phyloP scores from a whole-genome alignment of 2,329 filamentous ascomycete species.

The Stromatinia cepivora region DNA sequence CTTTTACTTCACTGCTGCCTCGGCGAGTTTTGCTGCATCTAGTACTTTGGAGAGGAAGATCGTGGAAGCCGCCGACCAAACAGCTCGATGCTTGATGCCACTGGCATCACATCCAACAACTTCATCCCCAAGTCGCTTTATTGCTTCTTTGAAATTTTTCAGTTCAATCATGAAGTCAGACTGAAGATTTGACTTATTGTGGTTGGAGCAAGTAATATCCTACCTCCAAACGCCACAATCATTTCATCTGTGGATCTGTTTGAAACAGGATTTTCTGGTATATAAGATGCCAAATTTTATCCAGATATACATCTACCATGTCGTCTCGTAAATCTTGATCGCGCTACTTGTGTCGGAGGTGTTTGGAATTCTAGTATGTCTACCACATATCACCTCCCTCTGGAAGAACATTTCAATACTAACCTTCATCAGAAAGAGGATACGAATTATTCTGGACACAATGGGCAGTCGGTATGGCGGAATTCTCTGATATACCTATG shows the following conservation, averaged over 20 bases:
- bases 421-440: background rate
- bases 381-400: background rate
- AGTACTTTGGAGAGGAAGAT: conserved; percentile 47
- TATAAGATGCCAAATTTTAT: background rate
- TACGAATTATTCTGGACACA: background rate
- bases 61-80: conserved; percentile 39
- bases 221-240: background rate
- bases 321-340: background rate
- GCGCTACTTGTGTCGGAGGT: background rate
- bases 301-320: background rate
- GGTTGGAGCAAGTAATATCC: background rate
- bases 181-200: background rate
- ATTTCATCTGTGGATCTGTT: background rate
- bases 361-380: background rate
- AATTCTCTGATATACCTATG: background rate
- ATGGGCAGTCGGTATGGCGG: background rate
- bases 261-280: background rate
- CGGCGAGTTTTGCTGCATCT: conserved; percentile 28
- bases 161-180: background rate
- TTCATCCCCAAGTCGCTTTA: background rate
- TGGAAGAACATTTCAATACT: background rate
- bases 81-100: background rate
- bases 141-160: no score
- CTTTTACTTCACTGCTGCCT: conserved; percentile 44
- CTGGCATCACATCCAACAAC: background rate